Conservation (phyloP, 1,139 yeast genomes). For the Petasospora fabianii region DNA sequence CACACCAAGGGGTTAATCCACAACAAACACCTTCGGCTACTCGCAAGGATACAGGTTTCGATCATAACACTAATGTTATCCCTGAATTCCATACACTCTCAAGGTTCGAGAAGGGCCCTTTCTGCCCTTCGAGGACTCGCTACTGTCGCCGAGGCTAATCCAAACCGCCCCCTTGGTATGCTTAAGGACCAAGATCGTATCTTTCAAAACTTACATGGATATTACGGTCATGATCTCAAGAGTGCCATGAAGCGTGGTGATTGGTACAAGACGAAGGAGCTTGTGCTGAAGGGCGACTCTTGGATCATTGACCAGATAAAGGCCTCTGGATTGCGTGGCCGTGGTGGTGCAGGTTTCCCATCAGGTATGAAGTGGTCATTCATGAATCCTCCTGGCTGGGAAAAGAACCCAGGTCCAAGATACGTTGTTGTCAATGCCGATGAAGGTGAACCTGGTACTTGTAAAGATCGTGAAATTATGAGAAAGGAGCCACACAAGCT, state of each 20-base stretch:
- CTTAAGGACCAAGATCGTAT: slow-evolving; percentile 79
- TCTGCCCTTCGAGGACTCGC: slow-evolving; percentile 23
- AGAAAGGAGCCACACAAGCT: slow-evolving; percentile 89
- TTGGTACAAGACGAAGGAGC: slow-evolving; percentile 88
- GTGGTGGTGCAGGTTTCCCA: slow-evolving; percentile 94
- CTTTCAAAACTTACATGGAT: slow-evolving; percentile 76
- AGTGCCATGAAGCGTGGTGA: slow-evolving; percentile 79
- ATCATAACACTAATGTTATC: too few species aligned
- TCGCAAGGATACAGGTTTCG: too few species aligned
- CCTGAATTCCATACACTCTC: too few species aligned
- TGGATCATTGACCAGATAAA: slow-evolving; percentile 89
- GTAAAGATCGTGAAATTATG: slow-evolving; percentile 86
- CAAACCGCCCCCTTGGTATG: slow-evolving; percentile 68
- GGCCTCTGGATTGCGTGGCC: slow-evolving; percentile 79
- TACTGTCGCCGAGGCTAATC: slow-evolving; percentile 35
- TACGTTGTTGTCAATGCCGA: slow-evolving; percentile 87
- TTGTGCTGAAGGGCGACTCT: slow-evolving; percentile 73
- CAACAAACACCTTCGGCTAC: too few species aligned
- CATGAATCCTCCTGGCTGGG: slow-evolving; percentile 96
- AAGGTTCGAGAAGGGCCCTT: too few species aligned
- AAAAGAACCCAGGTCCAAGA: slow-evolving; percentile 79
- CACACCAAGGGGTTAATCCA: too few species aligned
- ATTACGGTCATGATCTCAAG: slow-evolving; percentile 70
- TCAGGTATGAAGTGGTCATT: slow-evolving; percentile 88
- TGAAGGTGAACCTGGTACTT: slow-evolving; percentile 93